Base-by-base conservation (phyloP, 768 basidiomycete species). In the Erythrobasidium yunnanense region DNA sequence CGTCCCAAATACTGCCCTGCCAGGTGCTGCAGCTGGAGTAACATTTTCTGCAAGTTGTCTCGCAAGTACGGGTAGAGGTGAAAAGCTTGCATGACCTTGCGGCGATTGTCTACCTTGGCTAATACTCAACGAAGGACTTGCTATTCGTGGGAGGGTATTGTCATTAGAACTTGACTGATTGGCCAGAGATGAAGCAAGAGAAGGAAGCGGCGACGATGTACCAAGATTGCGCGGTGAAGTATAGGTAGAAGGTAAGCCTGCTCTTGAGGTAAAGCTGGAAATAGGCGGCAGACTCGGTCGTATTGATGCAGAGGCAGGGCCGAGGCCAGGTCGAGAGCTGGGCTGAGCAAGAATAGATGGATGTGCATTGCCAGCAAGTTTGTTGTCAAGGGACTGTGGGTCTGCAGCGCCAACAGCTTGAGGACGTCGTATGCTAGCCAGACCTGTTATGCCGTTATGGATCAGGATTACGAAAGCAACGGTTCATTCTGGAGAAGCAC, bases 1-100 rank as follows among this genome's bases (percentile, higher is more conserved):
- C n/a, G 92, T 92, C 1, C 78, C 78, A 1, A 73, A 1, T 72
- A 66, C 0, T 77, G 76, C 15, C 69, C 71, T 1, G 55, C 38
- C 38, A 11, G 38, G 38, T 42, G 11, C 11, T 11, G 38, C 38
- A n/a, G 11, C n/a, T 42, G n/a, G n/a, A n/a, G n/a, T n/a, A n/a
- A n/a, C n/a, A n/a, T n/a, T n/a, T n/a, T n/a, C n/a, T n/a, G n/a
- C n/a, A n/a, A n/a, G n/a, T n/a, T n/a, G n/a, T n/a, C n/a, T n/a
- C n/a, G n/a, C n/a, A n/a, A n/a, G n/a, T n/a, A n/a, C n/a, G n/a
- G n/a, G n/a, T n/a, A n/a, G n/a, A n/a, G n/a, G n/a, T n/a, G n/a
- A n/a, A n/a, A n/a, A n/a, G n/a, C n/a, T n/a, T n/a, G n/a, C n/a
- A n/a, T n/a, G n/a, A 42, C 38, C 11, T 11, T 11, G 11, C 38